A percentile compares a stretch with the other conserved stretches of the same genome.
Evolutionary conservation across 257 asterid genomes (phyloP).

Genomic region (Solanum rostratum): DNA sequence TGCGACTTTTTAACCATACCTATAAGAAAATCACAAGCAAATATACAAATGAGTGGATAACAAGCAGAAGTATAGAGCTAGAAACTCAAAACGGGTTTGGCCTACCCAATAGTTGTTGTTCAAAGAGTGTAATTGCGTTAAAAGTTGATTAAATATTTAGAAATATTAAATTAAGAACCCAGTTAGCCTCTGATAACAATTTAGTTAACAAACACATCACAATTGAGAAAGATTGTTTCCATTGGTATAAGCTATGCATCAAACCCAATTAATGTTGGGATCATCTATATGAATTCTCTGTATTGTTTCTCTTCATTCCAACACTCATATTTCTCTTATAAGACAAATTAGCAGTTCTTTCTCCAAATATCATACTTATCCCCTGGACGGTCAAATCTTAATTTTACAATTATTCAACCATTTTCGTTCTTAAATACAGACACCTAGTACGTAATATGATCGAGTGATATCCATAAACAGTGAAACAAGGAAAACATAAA

Average conservation of each 20-base stretch:
- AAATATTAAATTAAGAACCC: background rate
- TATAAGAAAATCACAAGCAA: background rate
- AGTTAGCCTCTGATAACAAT: background rate
- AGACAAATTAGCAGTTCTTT: background rate
- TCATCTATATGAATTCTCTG: background rate
- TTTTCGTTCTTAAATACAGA: background rate
- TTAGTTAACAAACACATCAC: background rate
- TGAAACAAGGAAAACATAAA: background rate
- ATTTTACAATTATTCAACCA: background rate
- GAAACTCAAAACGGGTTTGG: too few relatives aligned
- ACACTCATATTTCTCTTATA: background rate
- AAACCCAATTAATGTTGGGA: background rate
- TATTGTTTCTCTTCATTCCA: background rate
- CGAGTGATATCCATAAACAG: background rate
- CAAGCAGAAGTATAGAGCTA: too few relatives aligned
- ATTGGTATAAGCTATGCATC: background rate
- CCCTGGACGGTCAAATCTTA: background rate
- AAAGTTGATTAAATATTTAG: background rate
- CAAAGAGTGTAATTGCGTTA: background rate
- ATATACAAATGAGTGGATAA: background rate
- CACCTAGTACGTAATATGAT: background rate
- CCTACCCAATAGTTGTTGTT: background rate
- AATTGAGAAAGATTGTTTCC: background rate
- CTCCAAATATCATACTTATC: background rate
- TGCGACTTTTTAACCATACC: background rate